Evolutionary conservation across 768 basidiomycete genomes (phyloP).

Genomic region (Lenzites betulinus): DNA sequence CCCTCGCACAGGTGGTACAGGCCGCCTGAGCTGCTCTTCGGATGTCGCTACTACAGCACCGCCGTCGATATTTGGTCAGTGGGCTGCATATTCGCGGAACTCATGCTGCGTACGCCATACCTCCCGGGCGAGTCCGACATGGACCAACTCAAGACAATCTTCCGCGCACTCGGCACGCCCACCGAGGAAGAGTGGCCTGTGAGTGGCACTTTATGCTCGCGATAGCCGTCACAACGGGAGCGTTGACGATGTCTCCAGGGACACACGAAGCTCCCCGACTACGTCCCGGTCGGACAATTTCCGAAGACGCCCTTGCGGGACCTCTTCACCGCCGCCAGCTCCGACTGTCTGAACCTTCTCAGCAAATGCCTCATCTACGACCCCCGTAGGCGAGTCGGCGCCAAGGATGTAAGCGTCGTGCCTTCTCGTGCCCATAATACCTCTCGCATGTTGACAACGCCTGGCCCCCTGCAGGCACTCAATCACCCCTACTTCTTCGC

Average conservation of each 20-base stretch:
- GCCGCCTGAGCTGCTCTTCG: constrained; percentile 92
- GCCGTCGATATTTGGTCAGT: constrained; percentile 97
- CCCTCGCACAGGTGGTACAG: constrained; percentile 87
- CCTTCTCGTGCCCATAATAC: neutral
- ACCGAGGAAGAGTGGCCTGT: constrained; percentile 98
- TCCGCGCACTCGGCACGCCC: constrained; percentile 93
- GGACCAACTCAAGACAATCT: constrained; percentile 94
- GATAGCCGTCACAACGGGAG: neutral
- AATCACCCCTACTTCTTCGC: constrained; percentile 86
- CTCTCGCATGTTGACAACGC: neutral
- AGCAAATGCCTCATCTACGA: constrained; percentile 81
- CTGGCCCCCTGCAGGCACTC: constrained; percentile 59
- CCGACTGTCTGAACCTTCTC: constrained; percentile 83
- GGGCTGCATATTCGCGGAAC: constrained; percentile 96
- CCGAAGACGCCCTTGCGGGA: constrained; percentile 81
- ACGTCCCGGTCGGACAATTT: constrained; percentile 83
- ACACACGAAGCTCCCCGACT: constrained; percentile 88
- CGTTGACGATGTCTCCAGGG: constrained; percentile 50
- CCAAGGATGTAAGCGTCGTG: constrained; percentile 61
- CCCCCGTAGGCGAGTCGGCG: constrained; percentile 78
- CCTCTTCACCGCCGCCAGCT: constrained; percentile 88
- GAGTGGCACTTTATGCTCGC: constrained; percentile 29
- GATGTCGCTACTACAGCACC: constrained; percentile 86
- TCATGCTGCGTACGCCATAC: constrained; percentile 95
- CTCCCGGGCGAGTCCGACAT: constrained; percentile 94